Percentiles rank a stretch among this genome's conserved stretches.
These are phyloP conservation scores for Kwoniella heveanensis DNA, from an alignment of 768 basidiomycete species.

Conservation along the genomic window DNA sequence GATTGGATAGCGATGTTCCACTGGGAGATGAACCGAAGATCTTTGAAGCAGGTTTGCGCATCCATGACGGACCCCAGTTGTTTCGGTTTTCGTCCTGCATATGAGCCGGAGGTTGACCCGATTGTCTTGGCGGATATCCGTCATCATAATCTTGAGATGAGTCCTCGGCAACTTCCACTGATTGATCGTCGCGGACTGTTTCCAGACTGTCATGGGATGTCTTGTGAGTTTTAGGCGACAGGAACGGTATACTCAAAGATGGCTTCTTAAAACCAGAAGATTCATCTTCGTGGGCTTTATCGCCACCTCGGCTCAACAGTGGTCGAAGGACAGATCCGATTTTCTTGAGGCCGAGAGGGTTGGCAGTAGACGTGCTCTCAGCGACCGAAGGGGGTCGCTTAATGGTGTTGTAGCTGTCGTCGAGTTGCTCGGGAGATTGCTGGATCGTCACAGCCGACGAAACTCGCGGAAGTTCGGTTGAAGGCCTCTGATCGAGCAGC, in stretches of 20 bases:
- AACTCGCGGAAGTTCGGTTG: conserved; percentile 39
- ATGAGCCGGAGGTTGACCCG: conserved; percentile 30
- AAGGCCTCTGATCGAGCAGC: conserved; percentile 62
- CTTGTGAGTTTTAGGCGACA: conserved; percentile 9
- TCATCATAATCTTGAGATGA: conserved; percentile 22
- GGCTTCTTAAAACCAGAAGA: conserved; percentile 7
- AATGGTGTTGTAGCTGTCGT: conserved; percentile 25
- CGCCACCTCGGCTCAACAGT: conserved; percentile 18
- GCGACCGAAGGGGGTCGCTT: conserved; percentile 10
- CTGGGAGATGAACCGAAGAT: conserved; percentile 37
- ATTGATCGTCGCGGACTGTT: conserved; percentile 23
- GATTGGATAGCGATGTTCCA: conserved; percentile 15
- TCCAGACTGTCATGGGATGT: conserved; percentile 31
- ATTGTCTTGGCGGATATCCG: conserved; percentile 47
- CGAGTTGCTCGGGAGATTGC: conserved; percentile 13
- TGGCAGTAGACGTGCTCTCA: background rate
- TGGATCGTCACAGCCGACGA: conserved; percentile 23
- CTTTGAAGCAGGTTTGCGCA: conserved; percentile 43
- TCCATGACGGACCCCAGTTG: conserved; percentile 41
- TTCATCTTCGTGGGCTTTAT: conserved; percentile 10
- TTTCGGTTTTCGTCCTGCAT: conserved; percentile 21
- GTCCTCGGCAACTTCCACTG: conserved; percentile 4
- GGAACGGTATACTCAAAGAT: conserved; percentile 18
- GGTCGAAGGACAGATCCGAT: conserved; percentile 41
- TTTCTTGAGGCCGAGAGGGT: conserved; percentile 23